phyloP scores from a whole-genome alignment of 495 filamentous ascomycete species.

The Collariella sp. region DNA sequence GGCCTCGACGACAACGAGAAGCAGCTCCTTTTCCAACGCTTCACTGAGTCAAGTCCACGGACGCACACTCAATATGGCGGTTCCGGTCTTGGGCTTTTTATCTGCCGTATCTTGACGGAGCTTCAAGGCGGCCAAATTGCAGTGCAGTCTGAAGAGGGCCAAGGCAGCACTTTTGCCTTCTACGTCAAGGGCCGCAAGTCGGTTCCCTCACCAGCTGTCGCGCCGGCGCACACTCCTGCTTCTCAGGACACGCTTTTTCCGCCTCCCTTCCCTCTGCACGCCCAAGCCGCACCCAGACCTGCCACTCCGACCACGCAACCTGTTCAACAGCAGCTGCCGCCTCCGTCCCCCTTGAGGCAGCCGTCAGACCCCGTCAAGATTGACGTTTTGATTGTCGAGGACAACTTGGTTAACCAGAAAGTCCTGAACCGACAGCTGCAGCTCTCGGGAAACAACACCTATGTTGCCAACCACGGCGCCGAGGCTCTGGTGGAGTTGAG shows the following conservation, averaged over 20 bases:
- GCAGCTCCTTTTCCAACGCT: constrained; percentile 68
- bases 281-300: background rate
- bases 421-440: constrained; percentile 64
- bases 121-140: constrained; percentile 80
- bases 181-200: constrained; percentile 48
- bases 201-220: constrained; percentile 1
- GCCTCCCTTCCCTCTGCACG: background rate
- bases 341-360: background rate
- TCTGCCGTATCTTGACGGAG: constrained; percentile 67
- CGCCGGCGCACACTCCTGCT: background rate
- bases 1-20: constrained; percentile 66
- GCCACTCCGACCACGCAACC: background rate
- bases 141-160: constrained; percentile 58
- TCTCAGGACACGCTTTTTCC: background rate
- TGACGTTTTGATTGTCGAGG: constrained; percentile 66
- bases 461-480: constrained; percentile 70
- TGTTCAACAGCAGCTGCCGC: background rate
- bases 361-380: constrained; percentile 1
- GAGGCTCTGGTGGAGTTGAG: constrained; percentile 55
- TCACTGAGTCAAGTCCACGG: constrained; percentile 66
- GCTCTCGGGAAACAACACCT: constrained; percentile 57
- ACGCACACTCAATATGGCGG: constrained; percentile 79
- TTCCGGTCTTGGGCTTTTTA: constrained; percentile 75
- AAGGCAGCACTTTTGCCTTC: constrained; percentile 79
- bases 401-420: constrained; percentile 73